Conservation (phyloP, 1,139 yeast genomes). For the Hansenula sp. region DNA sequence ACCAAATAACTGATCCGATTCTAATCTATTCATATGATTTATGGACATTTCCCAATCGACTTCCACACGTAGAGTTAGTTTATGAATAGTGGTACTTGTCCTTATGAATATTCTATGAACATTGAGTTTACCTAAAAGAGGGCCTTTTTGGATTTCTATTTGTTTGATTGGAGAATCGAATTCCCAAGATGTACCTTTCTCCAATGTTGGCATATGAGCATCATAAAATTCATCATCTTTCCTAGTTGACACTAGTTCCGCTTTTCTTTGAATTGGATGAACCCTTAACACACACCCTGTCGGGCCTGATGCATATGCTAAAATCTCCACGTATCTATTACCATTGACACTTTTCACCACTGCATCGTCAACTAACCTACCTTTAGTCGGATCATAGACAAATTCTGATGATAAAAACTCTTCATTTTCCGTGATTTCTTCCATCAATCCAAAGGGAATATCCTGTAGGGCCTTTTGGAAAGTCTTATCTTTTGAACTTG, state of each 20-base stretch:
- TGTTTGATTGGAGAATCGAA: conserved; percentile 39
- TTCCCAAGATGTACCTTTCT: conserved; percentile 25
- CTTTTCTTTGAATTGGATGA: conserved; percentile 5
- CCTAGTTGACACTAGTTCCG: conserved; percentile 18
- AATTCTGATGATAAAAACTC: conserved; percentile 25
- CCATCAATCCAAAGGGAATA: conserved; percentile 28
- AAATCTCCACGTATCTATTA: conserved; percentile 4
- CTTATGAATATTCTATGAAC: conserved; percentile 10
- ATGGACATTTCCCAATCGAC: too few species aligned
- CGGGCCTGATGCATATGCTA: conserved; percentile 36
- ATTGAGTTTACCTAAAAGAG: conserved; percentile 5
- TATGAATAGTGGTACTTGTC: conserved; percentile 5
- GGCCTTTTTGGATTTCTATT: conserved; percentile 27
- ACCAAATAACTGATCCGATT: conserved; percentile 24
- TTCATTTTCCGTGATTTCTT: conserved; percentile 27
- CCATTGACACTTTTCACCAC: not conserved
- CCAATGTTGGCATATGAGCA: conserved; percentile 20
- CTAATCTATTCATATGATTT: conserved; percentile 6
- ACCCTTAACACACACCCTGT: conserved; percentile 30
- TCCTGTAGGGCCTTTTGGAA: not conserved
- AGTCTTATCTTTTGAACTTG: not conserved
- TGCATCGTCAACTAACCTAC: conserved; percentile 17
- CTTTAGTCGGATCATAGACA: conserved; percentile 39
- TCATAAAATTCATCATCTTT: conserved; percentile 6
- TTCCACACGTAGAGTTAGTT: too few species aligned